Conservation (phyloP, 176 grass and related monocot genomes). For the Carex pumila region DNA sequence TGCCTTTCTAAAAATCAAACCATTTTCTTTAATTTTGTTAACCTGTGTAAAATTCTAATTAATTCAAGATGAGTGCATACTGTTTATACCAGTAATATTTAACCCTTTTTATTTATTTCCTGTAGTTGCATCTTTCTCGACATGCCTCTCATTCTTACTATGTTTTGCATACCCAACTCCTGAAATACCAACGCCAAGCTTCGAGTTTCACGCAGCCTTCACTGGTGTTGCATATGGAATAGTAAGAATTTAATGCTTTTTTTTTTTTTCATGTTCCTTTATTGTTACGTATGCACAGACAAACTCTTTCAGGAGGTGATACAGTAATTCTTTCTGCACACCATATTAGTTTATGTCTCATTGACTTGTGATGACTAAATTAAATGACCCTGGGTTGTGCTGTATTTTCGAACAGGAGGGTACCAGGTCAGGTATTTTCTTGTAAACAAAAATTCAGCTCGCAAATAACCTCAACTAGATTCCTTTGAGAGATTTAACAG, state of each 20-base stretch:
- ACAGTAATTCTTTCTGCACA: background rate
- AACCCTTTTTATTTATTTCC: background rate
- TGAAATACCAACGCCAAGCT: slow-evolving; percentile 91
- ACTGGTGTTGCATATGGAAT: slow-evolving; percentile 93
- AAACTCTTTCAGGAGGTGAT: background rate
- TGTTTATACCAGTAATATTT: background rate
- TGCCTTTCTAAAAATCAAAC: background rate
- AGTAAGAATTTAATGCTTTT: slow-evolving; percentile 40
- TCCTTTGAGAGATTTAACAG: background rate
- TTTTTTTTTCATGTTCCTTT: background rate
- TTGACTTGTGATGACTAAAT: background rate
- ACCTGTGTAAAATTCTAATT: background rate
- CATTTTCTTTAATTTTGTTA: background rate
- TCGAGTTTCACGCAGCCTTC: slow-evolving; percentile 88
- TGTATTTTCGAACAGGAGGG: background rate
- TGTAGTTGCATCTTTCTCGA: slow-evolving; percentile 88
- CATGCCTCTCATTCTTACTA: slow-evolving; percentile 56
- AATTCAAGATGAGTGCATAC: background rate
- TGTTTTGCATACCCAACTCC: slow-evolving; percentile 88
- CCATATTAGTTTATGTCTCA: background rate
- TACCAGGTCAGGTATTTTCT: background rate
- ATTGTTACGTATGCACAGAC: background rate
- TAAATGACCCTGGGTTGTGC: background rate
- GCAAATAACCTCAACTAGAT: background rate
- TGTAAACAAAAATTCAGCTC: background rate